Percentiles rank a stretch among this genome's conserved stretches.
Conservation (phyloP, 176 grass and related monocot species). For the Oryza glumipatula region DNA sequence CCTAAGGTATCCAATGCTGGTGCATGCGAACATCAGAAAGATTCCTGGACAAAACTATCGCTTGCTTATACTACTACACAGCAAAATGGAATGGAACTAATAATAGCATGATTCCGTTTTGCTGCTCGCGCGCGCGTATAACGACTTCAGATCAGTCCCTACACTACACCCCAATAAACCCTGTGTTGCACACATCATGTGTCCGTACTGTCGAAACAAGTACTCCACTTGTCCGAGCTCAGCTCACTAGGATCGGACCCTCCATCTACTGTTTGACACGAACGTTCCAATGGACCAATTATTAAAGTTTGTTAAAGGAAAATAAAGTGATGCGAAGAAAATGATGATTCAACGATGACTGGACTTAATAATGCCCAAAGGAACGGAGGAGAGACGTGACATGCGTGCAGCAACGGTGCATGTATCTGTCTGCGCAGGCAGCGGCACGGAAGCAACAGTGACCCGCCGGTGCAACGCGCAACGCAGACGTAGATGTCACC, state of each 20-base stretch:
- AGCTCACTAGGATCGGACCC: neutral
- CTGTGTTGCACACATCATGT: neutral
- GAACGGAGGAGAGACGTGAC: neutral
- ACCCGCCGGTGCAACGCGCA: conserved; percentile 38
- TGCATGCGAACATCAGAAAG: neutral
- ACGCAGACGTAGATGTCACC: conserved; percentile 23
- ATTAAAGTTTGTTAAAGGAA: neutral
- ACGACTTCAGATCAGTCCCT: neutral
- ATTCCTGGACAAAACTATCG: neutral
- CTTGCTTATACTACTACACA: neutral
- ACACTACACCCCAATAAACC: neutral
- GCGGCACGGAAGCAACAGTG: neutral
- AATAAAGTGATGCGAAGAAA: neutral
- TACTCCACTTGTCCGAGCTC: neutral
- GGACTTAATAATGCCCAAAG: neutral
- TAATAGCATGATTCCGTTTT: neutral
- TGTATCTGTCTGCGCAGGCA: neutral
- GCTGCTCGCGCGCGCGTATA: neutral
- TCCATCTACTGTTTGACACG: neutral
- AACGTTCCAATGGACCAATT: neutral
- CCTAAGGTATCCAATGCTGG: neutral
- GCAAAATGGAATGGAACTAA: neutral
- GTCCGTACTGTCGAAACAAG: neutral
- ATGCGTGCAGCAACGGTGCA: neutral
- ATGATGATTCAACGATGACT: neutral